Evolutionary conservation across 2,329 filamentous ascomycete species (phyloP).

Genomic region (Raffaelea deltoideospora): DNA sequence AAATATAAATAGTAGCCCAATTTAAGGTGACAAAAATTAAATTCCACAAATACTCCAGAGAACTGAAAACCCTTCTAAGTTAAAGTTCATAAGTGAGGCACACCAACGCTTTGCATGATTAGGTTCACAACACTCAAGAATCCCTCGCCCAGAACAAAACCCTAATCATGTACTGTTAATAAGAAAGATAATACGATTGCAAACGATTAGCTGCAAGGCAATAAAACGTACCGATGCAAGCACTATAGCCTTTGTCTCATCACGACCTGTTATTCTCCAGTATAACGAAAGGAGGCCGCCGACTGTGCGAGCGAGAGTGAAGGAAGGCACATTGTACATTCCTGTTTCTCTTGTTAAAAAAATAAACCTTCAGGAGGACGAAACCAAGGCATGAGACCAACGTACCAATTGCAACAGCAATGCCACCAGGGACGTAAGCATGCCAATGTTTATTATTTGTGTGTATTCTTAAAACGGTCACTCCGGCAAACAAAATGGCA

Average conservation of each 20-base stretch:
- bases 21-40: too few species aligned
- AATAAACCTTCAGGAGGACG: not conserved
- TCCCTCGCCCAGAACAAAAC: constrained; percentile 84
- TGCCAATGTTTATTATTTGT: constrained; percentile 47
- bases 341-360: constrained; percentile 28
- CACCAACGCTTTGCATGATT: constrained; percentile 52
- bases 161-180: constrained; percentile 25
- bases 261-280: constrained; percentile 45
- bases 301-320: constrained; percentile 75
- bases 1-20: too few species aligned
- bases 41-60: too few species aligned
- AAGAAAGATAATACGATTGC: not conserved
- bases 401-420: constrained; percentile 80
- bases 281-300: constrained; percentile 65
- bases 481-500: constrained; percentile 56
- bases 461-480: constrained; percentile 56
- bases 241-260: constrained; percentile 72
- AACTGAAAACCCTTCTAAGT: too few species aligned
- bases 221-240: constrained; percentile 47
- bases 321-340: constrained; percentile 96
- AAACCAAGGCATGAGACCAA: not conserved
- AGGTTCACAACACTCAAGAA: constrained; percentile 86
- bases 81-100: constrained; percentile 8
- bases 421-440: constrained; percentile 72
- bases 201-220: not conserved